Conservation (phyloP, 257 asterid genomes). For the Solanum lignicaule region DNA sequence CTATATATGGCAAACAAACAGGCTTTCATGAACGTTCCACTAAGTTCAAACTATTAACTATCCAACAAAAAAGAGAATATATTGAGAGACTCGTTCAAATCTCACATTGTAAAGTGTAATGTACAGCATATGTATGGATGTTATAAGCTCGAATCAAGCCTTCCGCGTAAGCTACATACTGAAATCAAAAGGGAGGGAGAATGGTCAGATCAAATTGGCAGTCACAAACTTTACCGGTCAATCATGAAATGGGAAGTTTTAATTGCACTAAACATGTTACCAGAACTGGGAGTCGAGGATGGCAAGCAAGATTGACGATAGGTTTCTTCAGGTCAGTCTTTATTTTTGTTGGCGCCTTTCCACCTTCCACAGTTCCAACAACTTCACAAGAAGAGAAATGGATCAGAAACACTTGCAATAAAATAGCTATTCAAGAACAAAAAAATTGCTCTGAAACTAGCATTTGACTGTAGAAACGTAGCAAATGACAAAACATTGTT, state of each 20-base stretch:
- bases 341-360: conserved; percentile 96
- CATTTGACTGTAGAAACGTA: not conserved
- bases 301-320: conserved; percentile 93
- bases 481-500: not conserved
- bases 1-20: conserved; percentile 28
- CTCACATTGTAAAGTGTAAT: conserved; percentile 94
- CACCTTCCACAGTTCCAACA: conserved; percentile 98
- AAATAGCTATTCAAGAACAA: not conserved
- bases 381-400: conserved; percentile 28
- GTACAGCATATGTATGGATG: conserved; percentile 87
- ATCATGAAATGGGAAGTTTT: not conserved
- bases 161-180: conserved; percentile 98
- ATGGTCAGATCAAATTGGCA: conserved; percentile 15
- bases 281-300: conserved; percentile 97
- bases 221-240: not conserved
- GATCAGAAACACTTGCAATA: not conserved
- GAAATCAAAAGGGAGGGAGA: conserved; percentile 21
- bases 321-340: conserved; percentile 99
- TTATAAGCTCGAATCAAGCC: conserved; percentile 97
- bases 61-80: not conserved
- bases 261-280: conserved; percentile 27
- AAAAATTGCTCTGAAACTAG: not conserved
- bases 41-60: not conserved
- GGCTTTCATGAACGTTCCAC: not conserved
- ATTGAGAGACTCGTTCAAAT: conserved; percentile 3